Base-by-base conservation (phyloP, 306 rosid genomes). In the Lathyrus aphaca region DNA sequence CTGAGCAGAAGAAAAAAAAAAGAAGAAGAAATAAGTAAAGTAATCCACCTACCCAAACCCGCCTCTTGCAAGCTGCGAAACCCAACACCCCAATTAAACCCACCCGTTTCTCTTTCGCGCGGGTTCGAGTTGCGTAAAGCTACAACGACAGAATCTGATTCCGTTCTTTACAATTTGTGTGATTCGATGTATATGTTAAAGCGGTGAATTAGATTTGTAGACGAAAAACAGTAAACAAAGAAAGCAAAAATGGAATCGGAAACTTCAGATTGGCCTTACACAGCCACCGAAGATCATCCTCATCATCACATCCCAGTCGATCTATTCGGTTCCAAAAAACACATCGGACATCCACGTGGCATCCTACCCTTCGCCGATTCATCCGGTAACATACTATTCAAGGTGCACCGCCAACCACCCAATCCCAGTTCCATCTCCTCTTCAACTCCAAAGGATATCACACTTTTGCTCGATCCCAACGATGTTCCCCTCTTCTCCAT, bases 311-410 rank as follows among this genome's bases (percentile, higher is more conserved):
- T 94, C 72, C 86, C 98, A 9, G 59, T 88, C 30, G 98, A 94
- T 78, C 88, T 88, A 3, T 90, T 94, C 45, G 89, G 87, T 54
- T 86, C 94, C 78, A 87, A 85, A 61, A 83, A 88, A 46, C 96
- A 78, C 68, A 79, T 79, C 0, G 82, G 84, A 39, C 66, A 74
- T 10, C 66, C 83, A 70, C 79, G 63, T 71, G 95, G 95, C 66
- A 74, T 75, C 43, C 86, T 84, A 27, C 66, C 85, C 3, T 86
- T 94, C 71, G 40, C 87, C 14, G 85, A 85, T 68, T 62, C 85
- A 5, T 73, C 78, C 25, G 83, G 74, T 13, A 65, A 73, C 63
- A 69, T 76, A 50, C 68, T 87, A 73, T 90, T 71, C 78, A 80
- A 30, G 54, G 78, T 88, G 77, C 75, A 69, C 66, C 88, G 75